phyloP scores from a whole-genome alignment of 148 eudicot genomes.

The Polygonum maritimum region DNA sequence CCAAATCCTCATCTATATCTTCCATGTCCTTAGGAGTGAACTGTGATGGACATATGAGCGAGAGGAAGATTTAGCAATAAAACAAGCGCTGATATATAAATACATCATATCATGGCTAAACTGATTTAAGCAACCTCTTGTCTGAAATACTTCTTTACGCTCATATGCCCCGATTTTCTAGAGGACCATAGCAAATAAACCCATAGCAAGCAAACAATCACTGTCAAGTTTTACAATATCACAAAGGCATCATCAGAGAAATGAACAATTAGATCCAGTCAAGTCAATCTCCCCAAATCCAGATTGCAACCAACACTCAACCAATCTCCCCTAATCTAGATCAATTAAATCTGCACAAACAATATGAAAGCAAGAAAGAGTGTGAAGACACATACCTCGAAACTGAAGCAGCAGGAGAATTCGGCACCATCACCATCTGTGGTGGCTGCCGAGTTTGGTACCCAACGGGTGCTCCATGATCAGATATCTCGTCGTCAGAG shows the following conservation, averaged over 20 bases:
- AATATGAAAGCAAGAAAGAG: not conserved
- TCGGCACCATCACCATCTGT: no score
- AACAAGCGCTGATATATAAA: not conserved
- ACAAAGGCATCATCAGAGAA: slow-evolving; percentile 7
- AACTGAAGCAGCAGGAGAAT: slow-evolving; percentile 51
- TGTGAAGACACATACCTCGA: slow-evolving; percentile 41
- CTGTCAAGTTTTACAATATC: slow-evolving; percentile 30
- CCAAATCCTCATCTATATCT: slow-evolving; percentile 70
- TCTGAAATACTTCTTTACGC: slow-evolving; percentile 55
- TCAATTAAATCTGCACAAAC: not conserved
- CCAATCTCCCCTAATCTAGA: no score
- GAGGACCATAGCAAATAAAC: no score
- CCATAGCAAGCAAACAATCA: no score
- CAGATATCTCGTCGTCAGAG: no score
- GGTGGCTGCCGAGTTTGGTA: no score
- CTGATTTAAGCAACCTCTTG: slow-evolving; percentile 41
- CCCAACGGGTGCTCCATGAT: no score
- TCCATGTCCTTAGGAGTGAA: slow-evolving; percentile 53
- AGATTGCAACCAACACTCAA: not conserved
- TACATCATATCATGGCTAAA: slow-evolving; percentile 8
- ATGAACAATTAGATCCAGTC: not conserved
- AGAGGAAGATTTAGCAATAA: not conserved
- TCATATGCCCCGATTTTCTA: slow-evolving; percentile 48
- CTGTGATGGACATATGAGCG: slow-evolving; percentile 28
- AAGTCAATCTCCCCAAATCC: not conserved